Evolutionary conservation across 345 rosid species (phyloP), one percentile per base, ranked within the genome.

Genomic region (Litchi chinensis): DNA sequence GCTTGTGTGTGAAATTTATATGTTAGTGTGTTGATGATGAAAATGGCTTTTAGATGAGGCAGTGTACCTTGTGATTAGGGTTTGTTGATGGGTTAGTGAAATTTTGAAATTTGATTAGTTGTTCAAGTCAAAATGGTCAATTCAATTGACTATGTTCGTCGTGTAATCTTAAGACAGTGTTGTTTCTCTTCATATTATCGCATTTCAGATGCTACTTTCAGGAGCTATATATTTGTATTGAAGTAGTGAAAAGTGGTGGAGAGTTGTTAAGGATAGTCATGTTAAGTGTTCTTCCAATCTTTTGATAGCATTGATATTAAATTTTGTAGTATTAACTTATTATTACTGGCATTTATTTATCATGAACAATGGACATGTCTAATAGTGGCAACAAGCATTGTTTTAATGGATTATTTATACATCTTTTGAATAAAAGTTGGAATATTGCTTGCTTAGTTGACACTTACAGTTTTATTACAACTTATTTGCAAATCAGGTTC

Each of bases 201-300:
- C 50, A 56, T 19, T 40, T 50, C 56, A 24, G 57, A 11, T 62
- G 46, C 41, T 50, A 62, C 11, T 12, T 62, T 28, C 12, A n/a
- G 41, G 54, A 24, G 41, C 15, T 62, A 16, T 74, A 43, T 62
- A 37, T 74, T 44, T 62, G 6, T 41, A 39, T 24, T 74, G 16
- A 62, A 62, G 57, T 74, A 21, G 76, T 73, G 54, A 73, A 60
- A 59, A 32, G 28, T n/a, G 65, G 39, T 54, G 75, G 54, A 21
- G 28, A 60, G 63, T 59, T 54, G 44, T 72, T 56, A 59, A 21
- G n/a, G 48, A 72, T 5, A 28, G 22, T 62, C 56, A 60, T 73
- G 10, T 16, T 39, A 22, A 22, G 37, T 60, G 6, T 60, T 21
- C 56, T 74, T 24, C 46, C 18, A 74, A n/a, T 74, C 2, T 37